phyloP scores from a whole-genome alignment of 495 filamentous ascomycete species.

The Neurospora hispaniola region DNA sequence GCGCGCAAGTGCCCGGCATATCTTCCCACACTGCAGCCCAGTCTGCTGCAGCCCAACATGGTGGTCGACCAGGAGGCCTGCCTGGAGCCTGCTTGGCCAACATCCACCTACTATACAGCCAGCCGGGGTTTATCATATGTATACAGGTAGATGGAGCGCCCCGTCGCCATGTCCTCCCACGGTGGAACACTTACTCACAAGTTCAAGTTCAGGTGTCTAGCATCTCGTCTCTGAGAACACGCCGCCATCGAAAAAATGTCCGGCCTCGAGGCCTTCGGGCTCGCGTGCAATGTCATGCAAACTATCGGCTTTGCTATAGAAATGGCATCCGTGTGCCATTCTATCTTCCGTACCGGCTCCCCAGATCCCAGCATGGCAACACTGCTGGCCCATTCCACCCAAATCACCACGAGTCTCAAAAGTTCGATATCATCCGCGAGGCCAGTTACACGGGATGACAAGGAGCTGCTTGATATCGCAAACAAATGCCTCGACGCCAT shows the following conservation, averaged over 20 bases:
- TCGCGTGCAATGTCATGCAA: slow-evolving; percentile 25
- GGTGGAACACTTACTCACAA: background rate
- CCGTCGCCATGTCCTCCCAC: background rate
- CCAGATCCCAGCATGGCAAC: slow-evolving; percentile 1
- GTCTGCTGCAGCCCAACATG: background rate
- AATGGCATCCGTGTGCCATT: background rate
- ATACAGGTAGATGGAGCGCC: background rate
- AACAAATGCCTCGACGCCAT: background rate
- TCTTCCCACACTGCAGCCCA: no score
- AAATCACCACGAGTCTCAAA: background rate
- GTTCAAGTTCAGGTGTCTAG: background rate
- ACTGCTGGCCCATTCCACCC: background rate
- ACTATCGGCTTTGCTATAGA: slow-evolving; percentile 14
- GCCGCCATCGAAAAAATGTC: slow-evolving; percentile 5
- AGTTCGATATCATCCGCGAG: slow-evolving; percentile 3
- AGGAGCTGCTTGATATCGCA: background rate
- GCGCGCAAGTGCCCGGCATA: background rate
- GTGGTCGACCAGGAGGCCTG: background rate
- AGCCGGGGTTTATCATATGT: no score
- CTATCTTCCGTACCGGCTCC: slow-evolving; percentile 5
- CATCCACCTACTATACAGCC: background rate
- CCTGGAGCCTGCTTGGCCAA: background rate
- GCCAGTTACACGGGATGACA: slow-evolving; percentile 3
- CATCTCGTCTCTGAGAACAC: background rate
- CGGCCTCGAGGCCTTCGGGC: slow-evolving; percentile 17